Percentiles rank a stretch among this genome's conserved stretches.
These are phyloP conservation scores for Mucor velutinosus DNA, from an alignment of 371 early-diverging fungal genomes.

Conservation along the genomic window DNA sequence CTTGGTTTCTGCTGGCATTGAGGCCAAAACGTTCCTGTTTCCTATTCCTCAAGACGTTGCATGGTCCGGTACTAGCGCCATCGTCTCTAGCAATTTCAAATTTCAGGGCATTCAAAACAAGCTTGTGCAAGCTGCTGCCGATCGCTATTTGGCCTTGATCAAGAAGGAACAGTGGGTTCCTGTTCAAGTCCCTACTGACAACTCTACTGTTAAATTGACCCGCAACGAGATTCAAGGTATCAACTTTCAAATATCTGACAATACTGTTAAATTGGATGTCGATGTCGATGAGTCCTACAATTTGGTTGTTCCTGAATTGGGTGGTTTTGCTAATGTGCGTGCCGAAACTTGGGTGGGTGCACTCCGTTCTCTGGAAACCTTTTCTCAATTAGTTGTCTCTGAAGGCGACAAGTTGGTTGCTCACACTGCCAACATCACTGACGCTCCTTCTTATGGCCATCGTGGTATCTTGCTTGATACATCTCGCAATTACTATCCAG, in stretches of 20 bases:
- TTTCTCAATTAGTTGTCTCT: conserved; percentile 66
- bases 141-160: conserved; percentile 38
- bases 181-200: conserved; percentile 29
- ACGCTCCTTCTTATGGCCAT: conserved; percentile 68
- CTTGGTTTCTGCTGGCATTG: conserved; percentile 20
- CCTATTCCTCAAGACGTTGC: conserved; percentile 46
- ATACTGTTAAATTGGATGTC: conserved; percentile 38
- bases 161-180: conserved; percentile 43
- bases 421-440: conserved; percentile 67
- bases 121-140: conserved; percentile 39
- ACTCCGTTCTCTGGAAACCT: conserved; percentile 77
- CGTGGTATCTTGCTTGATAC: conserved; percentile 82
- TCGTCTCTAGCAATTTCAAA: conserved; percentile 25
- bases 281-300: conserved; percentile 72
- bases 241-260: conserved; percentile 32
- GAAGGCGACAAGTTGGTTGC: conserved; percentile 35
- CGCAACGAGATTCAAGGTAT: conserved; percentile 19
- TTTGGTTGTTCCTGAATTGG: conserved; percentile 54
- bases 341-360: conserved; percentile 80
- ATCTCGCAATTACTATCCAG: conserved; percentile 74
- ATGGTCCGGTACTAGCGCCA: conserved; percentile 37
- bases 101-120: conserved; percentile 28
- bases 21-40: conserved; percentile 42
- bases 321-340: conserved; percentile 51
- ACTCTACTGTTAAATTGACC: neutral